Evolutionary conservation across 2,329 filamentous ascomycete species (phyloP).

Genomic region (Stromatinia cepivora): DNA sequence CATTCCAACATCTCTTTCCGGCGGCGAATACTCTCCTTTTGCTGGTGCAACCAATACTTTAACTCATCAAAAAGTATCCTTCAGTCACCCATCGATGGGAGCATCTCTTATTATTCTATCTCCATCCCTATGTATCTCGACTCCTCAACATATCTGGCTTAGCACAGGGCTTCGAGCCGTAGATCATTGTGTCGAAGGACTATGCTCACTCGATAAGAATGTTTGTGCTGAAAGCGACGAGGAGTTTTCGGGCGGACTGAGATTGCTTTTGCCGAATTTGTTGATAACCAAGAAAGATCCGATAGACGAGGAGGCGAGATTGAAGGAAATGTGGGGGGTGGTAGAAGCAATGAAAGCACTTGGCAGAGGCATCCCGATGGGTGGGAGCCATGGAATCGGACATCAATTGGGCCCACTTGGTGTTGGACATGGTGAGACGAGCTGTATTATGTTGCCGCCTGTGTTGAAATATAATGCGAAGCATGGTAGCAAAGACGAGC

Average conservation of each 20-base stretch:
- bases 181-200: conserved; percentile 58
- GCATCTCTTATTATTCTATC: conserved; percentile 58
- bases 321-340: conserved; percentile 45
- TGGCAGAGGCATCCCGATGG: conserved; percentile 45
- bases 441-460: conserved; percentile 55
- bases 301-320: conserved; percentile 27
- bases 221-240: conserved; percentile 28
- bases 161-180: conserved; percentile 57
- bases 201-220: conserved; percentile 45
- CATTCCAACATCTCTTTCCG: conserved; percentile 46
- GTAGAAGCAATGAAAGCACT: conserved; percentile 53
- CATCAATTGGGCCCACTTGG: conserved; percentile 48
- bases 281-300: conserved; percentile 33
- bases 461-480: conserved; percentile 56
- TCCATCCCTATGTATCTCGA: conserved; percentile 51
- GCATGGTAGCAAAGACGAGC: conserved; percentile 27
- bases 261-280: conserved; percentile 34
- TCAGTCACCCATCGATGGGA: conserved; percentile 43
- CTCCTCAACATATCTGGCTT: conserved; percentile 56
- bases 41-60: conserved; percentile 45
- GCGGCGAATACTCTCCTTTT: conserved; percentile 45
- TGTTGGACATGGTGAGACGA: conserved; percentile 61
- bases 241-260: conserved; percentile 29
- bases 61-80: conserved; percentile 32
- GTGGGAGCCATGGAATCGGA: conserved; percentile 46